A percentile compares a stretch with the other conserved stretches of the same genome.
phyloP scores from a whole-genome alignment of 768 basidiomycete genomes.

The Mycena haematopus region DNA sequence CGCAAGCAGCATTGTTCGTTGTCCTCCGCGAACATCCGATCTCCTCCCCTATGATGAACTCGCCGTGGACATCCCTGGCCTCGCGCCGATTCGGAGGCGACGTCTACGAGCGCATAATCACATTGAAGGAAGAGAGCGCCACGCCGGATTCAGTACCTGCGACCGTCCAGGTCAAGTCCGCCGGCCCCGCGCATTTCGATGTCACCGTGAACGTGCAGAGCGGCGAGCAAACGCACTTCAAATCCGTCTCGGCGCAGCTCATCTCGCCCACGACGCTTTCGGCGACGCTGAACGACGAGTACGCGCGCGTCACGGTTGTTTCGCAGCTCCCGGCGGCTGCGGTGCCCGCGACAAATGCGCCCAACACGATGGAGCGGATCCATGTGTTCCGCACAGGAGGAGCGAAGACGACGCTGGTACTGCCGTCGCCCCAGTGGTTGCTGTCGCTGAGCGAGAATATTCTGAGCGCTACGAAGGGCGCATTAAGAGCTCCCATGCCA shows the following conservation, averaged over 20 bases:
- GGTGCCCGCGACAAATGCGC: constrained; percentile 59
- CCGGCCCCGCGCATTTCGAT: constrained; percentile 54
- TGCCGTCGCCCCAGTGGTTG: constrained; percentile 77
- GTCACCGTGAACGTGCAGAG: constrained; percentile 51
- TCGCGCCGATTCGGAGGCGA: constrained; percentile 84
- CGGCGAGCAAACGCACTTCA: constrained; percentile 46
- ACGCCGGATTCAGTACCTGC: constrained; percentile 44
- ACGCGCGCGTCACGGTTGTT: constrained; percentile 70
- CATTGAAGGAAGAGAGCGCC: constrained; percentile 63
- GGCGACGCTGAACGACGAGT: constrained; percentile 58
- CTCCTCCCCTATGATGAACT: constrained; percentile 37
- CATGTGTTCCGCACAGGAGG: constrained; percentile 71
- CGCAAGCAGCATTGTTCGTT: constrained; percentile 81
- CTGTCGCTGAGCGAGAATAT: constrained; percentile 68
- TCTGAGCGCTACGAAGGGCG: constrained; percentile 61
- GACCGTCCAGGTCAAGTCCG: constrained; percentile 48
- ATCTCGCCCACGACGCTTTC: constrained; percentile 58
- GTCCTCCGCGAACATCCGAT: constrained; percentile 64
- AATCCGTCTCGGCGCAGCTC: constrained; percentile 63
- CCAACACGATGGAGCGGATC: constrained; percentile 71
- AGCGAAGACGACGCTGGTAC: constrained; percentile 65
- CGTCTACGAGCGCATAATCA: constrained; percentile 64
- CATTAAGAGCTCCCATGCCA: constrained; percentile 88
- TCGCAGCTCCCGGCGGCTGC: constrained; percentile 65
- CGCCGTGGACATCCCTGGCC: constrained; percentile 74